phyloP scores from a whole-genome alignment of 73 alveolate genomes.

The Urostyla sp. region DNA sequence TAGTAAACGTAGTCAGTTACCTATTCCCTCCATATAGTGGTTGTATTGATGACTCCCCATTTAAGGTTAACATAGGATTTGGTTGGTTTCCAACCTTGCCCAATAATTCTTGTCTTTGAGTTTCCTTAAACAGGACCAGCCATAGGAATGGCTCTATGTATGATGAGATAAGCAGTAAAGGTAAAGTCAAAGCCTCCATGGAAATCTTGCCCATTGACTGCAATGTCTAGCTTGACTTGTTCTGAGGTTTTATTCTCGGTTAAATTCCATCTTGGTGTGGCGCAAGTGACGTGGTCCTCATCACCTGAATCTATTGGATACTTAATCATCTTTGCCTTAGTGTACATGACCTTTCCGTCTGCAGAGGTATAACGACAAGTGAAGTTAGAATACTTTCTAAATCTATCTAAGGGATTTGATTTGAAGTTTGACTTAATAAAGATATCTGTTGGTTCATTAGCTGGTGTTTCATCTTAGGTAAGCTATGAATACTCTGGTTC shows the following conservation, averaged over 20 bases:
- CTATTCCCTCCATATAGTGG: conserved; percentile 42
- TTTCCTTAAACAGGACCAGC: conserved; percentile 93
- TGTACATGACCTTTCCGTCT: conserved; percentile 52
- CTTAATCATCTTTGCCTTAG: conserved; percentile 69
- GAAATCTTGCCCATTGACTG: conserved; percentile 88
- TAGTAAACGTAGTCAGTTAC: conserved; percentile 53
- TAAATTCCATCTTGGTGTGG: conserved; percentile 79
- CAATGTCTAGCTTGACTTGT: conserved; percentile 71
- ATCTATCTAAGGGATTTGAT: conserved; percentile 36
- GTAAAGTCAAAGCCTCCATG: conserved; percentile 78
- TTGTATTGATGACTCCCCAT: conserved; percentile 89
- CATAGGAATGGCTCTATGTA: conserved; percentile 79
- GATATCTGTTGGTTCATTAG: conserved; percentile 58
- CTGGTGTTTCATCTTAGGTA: conserved; percentile 58
- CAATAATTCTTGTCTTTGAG: conserved; percentile 79
- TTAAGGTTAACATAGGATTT: conserved; percentile 75
- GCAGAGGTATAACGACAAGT: conserved; percentile 50
- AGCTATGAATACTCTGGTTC: conserved; percentile 75
- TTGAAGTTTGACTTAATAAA: conserved; percentile 67
- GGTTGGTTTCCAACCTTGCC: conserved; percentile 88
- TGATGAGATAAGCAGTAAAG: conserved; percentile 76
- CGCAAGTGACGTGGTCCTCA: conserved; percentile 80
- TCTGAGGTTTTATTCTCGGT: conserved; percentile 51
- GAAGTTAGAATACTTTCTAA: conserved; percentile 50
- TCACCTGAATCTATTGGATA: conserved; percentile 83